These are phyloP conservation scores for Neonectria neomacrospora DNA, from an alignment of 2,329 filamentous ascomycete species.

Conservation along the genomic window DNA sequence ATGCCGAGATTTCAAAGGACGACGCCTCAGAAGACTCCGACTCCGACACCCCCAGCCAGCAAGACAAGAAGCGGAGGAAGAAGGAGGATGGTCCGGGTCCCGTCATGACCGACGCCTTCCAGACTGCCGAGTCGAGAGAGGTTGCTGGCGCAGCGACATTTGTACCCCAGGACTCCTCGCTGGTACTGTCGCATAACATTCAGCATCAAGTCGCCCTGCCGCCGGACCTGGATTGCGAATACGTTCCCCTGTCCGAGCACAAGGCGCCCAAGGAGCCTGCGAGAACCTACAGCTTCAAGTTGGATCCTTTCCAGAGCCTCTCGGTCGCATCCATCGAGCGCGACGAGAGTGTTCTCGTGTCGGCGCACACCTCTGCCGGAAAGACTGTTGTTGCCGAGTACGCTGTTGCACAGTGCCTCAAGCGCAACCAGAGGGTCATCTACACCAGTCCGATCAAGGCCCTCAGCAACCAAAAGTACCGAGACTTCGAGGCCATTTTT, in stretches of 20 bases:
- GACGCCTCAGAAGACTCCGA: slow-evolving; percentile 50
- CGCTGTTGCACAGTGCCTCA: slow-evolving; percentile 95
- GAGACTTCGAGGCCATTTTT: slow-evolving; percentile 95
- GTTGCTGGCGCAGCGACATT: slow-evolving; percentile 82
- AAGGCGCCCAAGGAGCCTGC: slow-evolving; percentile 89
- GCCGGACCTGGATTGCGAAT: slow-evolving; percentile 92
- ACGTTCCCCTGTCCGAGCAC: slow-evolving; percentile 94
- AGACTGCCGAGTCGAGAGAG: slow-evolving; percentile 94
- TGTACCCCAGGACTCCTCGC: slow-evolving; percentile 71
- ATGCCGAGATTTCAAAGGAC: slow-evolving; percentile 55
- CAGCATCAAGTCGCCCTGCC: slow-evolving; percentile 97
- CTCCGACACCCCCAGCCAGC: slow-evolving; percentile 60
- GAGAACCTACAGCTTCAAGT: slow-evolving; percentile 84
- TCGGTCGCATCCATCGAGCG: slow-evolving; percentile 95
- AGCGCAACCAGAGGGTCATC: slow-evolving; percentile 97
- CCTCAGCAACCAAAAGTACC: slow-evolving; percentile 97
- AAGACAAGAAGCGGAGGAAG: slow-evolving; percentile 71
- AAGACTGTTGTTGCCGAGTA: slow-evolving; percentile 99
- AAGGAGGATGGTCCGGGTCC: slow-evolving; percentile 74
- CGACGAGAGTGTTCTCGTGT: slow-evolving; percentile 95
- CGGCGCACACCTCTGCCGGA: slow-evolving; percentile 95
- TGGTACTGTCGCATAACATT: slow-evolving; percentile 95
- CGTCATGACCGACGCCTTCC: slow-evolving; percentile 91
- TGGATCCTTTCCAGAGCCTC: slow-evolving; percentile 97
- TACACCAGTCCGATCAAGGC: slow-evolving; percentile 99